Base-by-base conservation (phyloP, 805 yeast species). In the Candida chauliodis region DNA sequence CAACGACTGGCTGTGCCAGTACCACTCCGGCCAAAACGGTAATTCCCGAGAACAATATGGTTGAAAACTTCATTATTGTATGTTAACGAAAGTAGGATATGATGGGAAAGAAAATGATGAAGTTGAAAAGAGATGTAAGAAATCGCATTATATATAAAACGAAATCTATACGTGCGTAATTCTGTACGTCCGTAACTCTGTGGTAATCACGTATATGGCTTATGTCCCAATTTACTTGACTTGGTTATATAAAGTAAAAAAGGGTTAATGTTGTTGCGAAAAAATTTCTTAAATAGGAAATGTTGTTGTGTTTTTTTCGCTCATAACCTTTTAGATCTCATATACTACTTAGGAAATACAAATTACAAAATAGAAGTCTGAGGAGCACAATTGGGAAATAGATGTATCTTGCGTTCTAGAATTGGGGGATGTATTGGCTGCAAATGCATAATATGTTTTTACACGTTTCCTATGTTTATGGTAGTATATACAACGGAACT, bases 401-500 rank as follows among this genome's bases (percentile, higher is more conserved):
- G 13, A 25, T 25, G 28, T n/a, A n/a, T n/a, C n/a, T n/a, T n/a
- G 9, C 11, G 15, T 27, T 27, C 30, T 27, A 27, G 30, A n/a
- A n/a, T n/a, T n/a, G n/a, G n/a, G n/a, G n/a, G n/a, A n/a, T n/a
- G n/a, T n/a, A n/a, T n/a, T n/a, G n/a, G n/a, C n/a, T n/a, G n/a
- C n/a, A n/a, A n/a, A n/a, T n/a, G n/a, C n/a, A n/a, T n/a, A n/a
- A n/a, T n/a, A n/a, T 25, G 28, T 25, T 25, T n/a, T 25, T 25
- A 25, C 13, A 9, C 13, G 28, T 15, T 11, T 25, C 14, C 6
- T 10, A 5, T 27, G 5, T 13, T 27, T 39, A 39, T 6, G 54
- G 53, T 13, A 53, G 39, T 9, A 55, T 23, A 11, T 45, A 45
- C 18, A 62, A 24, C 2, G 68, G 68, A 13, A 62, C 40, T 26